phyloP scores from a whole-genome alignment of 805 yeast species.

The Ogataea henricii region DNA sequence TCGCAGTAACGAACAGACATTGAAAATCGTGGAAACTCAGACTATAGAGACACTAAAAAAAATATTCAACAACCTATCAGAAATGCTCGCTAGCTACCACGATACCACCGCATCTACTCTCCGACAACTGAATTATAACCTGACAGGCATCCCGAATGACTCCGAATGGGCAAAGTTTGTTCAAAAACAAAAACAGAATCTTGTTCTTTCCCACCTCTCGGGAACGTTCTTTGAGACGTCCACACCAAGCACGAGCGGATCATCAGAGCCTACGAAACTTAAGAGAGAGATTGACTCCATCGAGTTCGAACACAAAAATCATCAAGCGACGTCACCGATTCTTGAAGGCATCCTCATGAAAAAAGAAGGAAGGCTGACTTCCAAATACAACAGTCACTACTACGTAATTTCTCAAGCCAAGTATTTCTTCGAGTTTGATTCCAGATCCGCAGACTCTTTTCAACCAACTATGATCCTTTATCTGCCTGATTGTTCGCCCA shows the following conservation, averaged over 20 bases:
- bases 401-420: constrained; percentile 50
- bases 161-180: constrained; percentile 49
- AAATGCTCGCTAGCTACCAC: constrained; percentile 35
- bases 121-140: constrained; percentile 31
- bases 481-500: constrained; percentile 47
- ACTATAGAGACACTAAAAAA: constrained; percentile 44
- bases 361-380: constrained; percentile 45
- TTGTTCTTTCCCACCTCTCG: not conserved
- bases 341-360: constrained; percentile 49
- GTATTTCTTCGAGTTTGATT: constrained; percentile 48
- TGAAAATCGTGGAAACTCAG: constrained; percentile 45
- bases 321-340: constrained; percentile 44
- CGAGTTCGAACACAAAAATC: constrained; percentile 41
- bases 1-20: constrained; percentile 41
- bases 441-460: constrained; percentile 43
- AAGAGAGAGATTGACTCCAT: constrained; percentile 41
- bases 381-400: constrained; percentile 44
- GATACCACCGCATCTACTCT: constrained; percentile 33
- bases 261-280: not conserved
- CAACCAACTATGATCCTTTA: constrained; percentile 48
- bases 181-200: constrained; percentile 30
- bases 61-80: constrained; percentile 34
- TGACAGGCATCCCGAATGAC: constrained; percentile 38
- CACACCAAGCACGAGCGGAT: not conserved
- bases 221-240: not conserved